A percentile compares a stretch with the other conserved stretches of the same genome.
Conservation (phyloP, 2,329 filamentous ascomycete genomes). For the Colletotrichum cordylinicola region DNA sequence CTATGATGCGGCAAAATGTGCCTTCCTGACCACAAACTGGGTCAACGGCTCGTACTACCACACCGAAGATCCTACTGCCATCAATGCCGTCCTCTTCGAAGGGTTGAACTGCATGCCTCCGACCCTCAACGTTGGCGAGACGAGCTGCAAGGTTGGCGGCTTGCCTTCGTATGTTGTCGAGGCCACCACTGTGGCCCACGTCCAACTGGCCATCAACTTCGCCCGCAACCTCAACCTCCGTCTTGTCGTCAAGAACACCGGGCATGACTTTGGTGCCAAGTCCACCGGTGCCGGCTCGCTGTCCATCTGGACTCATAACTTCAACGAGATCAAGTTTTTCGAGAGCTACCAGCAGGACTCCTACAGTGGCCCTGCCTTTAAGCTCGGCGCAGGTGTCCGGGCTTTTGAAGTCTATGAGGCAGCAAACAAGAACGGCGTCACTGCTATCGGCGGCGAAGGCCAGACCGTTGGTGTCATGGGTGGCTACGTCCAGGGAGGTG, state of each 20-base stretch:
- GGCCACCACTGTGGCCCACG: conserved; percentile 36
- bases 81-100: conserved; percentile 31
- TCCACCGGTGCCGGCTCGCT: conserved; percentile 55
- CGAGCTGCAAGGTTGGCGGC: conserved; percentile 16
- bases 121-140: conserved; percentile 12
- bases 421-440: conserved; percentile 49
- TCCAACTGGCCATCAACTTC: conserved; percentile 46
- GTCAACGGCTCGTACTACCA: conserved; percentile 30
- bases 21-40: conserved; percentile 33
- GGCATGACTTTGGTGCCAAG: conserved; percentile 51
- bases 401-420: conserved; percentile 54
- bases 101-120: conserved; percentile 31
- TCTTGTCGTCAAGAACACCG: conserved; percentile 45
- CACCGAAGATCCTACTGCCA: conserved; percentile 30
- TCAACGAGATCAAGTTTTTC: conserved; percentile 39
- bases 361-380: conserved; percentile 21
- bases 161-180: conserved; percentile 37
- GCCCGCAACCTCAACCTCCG: conserved; percentile 45
- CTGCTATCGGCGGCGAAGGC: conserved; percentile 60
- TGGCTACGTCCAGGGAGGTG: conserved; percentile 67
- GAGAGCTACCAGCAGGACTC: conserved; percentile 18
- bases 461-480: conserved; percentile 63
- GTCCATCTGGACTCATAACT: conserved; percentile 59
- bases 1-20: conserved; percentile 35
- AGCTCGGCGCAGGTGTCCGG: conserved; percentile 54